Evolutionary conservation across 768 basidiomycete genomes (phyloP).

Genomic region (Pisolithus orientalis): DNA sequence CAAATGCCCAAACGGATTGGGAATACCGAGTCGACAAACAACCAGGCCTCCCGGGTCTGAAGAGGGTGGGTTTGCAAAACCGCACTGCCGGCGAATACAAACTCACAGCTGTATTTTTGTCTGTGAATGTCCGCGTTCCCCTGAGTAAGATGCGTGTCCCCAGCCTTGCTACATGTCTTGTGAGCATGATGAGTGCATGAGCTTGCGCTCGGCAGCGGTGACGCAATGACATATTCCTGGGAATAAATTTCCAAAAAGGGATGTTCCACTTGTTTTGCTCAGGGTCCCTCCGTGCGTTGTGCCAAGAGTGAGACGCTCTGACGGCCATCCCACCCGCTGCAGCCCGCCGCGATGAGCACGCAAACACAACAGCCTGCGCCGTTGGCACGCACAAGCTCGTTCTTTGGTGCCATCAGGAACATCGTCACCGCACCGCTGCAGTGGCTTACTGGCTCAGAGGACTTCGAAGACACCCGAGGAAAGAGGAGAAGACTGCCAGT

Average conservation of each 20-base stretch:
- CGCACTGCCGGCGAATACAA: conserved; percentile 8
- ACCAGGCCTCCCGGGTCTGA: conserved; percentile 43
- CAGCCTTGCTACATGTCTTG: background rate
- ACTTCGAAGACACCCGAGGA: conserved; percentile 43
- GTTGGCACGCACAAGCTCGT: conserved; percentile 49
- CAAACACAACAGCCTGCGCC: conserved; percentile 29
- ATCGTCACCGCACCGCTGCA: conserved; percentile 57
- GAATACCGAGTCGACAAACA: conserved; percentile 76
- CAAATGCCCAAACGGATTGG: conserved; percentile 63
- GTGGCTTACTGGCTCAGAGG: conserved; percentile 48
- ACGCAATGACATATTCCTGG: background rate
- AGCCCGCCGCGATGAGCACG: conserved; percentile 20
- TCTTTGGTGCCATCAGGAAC: conserved; percentile 58
- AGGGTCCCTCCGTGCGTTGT: too few species aligned
- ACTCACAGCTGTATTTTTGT: conserved; percentile 15
- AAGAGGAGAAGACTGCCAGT: conserved; percentile 47
- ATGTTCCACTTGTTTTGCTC: background rate
- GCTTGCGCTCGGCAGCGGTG: too few species aligned
- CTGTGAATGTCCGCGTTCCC: background rate
- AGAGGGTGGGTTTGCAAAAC: background rate
- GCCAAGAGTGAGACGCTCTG: too few species aligned
- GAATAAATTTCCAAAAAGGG: conserved; percentile 7
- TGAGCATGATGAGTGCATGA: background rate
- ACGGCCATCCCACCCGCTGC: conserved; percentile 7
- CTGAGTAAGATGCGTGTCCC: conserved; percentile 1